Base-by-base conservation (phyloP, 2,329 filamentous ascomycete genomes). In the Tolypocladium guangdongense region DNA sequence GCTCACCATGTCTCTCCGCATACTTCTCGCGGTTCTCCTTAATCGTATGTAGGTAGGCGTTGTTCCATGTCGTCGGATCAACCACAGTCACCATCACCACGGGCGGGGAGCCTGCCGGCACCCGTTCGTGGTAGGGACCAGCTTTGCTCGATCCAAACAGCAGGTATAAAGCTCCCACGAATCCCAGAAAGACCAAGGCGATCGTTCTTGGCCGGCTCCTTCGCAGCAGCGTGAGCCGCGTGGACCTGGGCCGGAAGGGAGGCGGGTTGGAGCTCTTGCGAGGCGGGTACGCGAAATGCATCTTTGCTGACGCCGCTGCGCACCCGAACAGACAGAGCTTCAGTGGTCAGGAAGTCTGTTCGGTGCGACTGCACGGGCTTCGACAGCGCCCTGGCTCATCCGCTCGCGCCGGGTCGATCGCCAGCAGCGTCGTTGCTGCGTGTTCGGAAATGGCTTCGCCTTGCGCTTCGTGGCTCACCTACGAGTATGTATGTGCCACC, bases 281-380 rank as follows among this genome's bases (percentile, higher is more conserved):
- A 64, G 89, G 82, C 53, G 90, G 90, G 63, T 95, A 84, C 58
- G 91, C 90, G 77, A 92, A 90, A 70, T 96, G 91, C 90, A 96
- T 93, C 61, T 63, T 75, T 64, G 56, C 58, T 50, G 38, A 16
- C 48, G 48, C 41, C 50, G 3, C 32, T 35, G 43, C 39, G 43
- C 35, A 30, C 47, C 47, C 39, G 32, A 33, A 45, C 38, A 36
- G 52, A 37, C 39, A 22, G 16, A 27, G 52, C 37, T 24, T 39
- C 38, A 37, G 38, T 16, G 32, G 38, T 33, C 27, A 33, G 43
- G 43, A 18, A 33, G 11, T 36, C 24, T 22, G 38, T 35, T 45
- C 22, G 47, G 48, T 20, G 52, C 52, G 30, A 30, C 39, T 41
- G 48, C 52, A 47, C 33, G 20, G 36, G 20, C 36, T 43, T 32